phyloP scores from a whole-genome alignment of 306 rosid species.

The Malus sieversii region DNA sequence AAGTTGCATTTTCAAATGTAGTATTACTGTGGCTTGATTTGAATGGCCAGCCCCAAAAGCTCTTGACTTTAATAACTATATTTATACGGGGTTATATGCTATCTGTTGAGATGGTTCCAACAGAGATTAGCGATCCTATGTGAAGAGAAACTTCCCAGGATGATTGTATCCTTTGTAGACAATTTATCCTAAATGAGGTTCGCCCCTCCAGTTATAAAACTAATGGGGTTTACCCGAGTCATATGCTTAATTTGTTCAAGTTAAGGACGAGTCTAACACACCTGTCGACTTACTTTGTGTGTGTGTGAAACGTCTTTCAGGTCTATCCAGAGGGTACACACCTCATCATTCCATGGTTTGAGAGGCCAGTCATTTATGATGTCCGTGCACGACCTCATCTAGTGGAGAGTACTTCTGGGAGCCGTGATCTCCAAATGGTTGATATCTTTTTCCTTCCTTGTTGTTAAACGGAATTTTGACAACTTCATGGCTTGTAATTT shows the following conservation, averaged over 20 bases:
- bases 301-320: constrained; percentile 24
- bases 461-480: not conserved
- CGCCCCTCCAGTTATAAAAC: not conserved
- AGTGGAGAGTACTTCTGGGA: constrained; percentile 93
- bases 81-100: not conserved
- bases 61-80: not conserved
- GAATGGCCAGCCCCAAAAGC: not conserved
- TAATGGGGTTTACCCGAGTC: not conserved
- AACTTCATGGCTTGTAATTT: no score
- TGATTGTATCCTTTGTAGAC: not conserved
- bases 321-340: constrained; percentile 96
- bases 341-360: constrained; percentile 80
- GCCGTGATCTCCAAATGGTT: constrained; percentile 95
- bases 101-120: not conserved
- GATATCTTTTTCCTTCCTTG: not conserved
- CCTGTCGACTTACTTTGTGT: not conserved
- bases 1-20: not conserved
- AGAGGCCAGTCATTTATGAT: constrained; percentile 89
- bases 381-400: constrained; percentile 89
- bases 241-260: not conserved
- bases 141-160: not conserved
- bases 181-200: not conserved
- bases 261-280: not conserved
- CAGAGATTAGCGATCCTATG: not conserved
- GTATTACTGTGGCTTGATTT: not conserved